Percentiles rank a stretch among this genome's conserved stretches.
These are phyloP conservation scores for Solanum verrucosum DNA, from an alignment of 257 asterid genomes.

Conservation along the genomic window DNA sequence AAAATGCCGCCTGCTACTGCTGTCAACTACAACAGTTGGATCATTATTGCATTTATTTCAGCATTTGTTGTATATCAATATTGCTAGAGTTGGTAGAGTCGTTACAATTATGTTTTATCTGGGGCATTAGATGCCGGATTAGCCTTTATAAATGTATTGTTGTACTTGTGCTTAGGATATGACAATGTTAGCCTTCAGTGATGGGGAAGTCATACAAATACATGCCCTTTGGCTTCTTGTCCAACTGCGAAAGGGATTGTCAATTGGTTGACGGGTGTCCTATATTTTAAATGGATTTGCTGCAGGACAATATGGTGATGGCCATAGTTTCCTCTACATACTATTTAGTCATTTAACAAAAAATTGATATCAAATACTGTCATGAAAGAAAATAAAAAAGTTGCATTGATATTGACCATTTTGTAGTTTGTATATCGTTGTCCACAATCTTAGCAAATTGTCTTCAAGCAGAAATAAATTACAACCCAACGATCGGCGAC, in stretches of 20 bases:
- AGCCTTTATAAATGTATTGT: constrained; percentile 78
- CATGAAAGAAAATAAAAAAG: no score
- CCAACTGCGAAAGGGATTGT: constrained; percentile 72
- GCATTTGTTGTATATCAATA: constrained; percentile 59
- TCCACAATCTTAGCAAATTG: no score
- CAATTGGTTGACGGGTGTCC: constrained; percentile 61
- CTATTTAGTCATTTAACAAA: no score
- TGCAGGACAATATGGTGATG: neutral
- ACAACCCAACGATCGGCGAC: neutral
- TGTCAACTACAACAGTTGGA: constrained; percentile 83
- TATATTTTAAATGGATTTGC: constrained; percentile 11
- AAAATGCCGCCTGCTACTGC: constrained; percentile 88
- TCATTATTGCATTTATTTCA: constrained; percentile 58
- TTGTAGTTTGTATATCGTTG: neutral
- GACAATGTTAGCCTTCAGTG: constrained; percentile 53
- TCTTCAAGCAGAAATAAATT: no score
- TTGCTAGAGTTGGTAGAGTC: constrained; percentile 68
- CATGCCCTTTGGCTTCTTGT: constrained; percentile 77
- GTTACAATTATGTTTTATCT: constrained; percentile 63
- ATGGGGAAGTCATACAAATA: constrained; percentile 62
- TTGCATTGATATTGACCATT: no score
- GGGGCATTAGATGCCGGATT: constrained; percentile 92
- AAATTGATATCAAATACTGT: no score
- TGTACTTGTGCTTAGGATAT: constrained; percentile 62
- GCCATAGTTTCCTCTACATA: neutral